A percentile compares a stretch with the other conserved stretches of the same genome.
phyloP scores from a whole-genome alignment of 495 filamentous ascomycete genomes.

The Penicillium cosmopolitanum region DNA sequence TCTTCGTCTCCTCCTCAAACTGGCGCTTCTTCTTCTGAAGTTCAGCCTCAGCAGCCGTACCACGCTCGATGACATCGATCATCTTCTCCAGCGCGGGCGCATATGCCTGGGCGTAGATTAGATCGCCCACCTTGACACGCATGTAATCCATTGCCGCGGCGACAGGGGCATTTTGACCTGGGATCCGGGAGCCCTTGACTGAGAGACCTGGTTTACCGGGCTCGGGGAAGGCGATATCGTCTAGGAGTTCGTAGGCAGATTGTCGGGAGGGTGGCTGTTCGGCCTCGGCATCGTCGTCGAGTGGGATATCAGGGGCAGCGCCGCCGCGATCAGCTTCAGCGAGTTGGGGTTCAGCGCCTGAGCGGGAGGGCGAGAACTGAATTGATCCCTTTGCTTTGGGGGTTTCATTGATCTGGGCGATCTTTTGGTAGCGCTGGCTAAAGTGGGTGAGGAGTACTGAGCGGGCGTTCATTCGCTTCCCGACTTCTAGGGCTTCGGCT shows the following conservation, averaged over 20 bases:
- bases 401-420: slow-evolving; percentile 38
- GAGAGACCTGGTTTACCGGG: slow-evolving; percentile 11
- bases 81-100: slow-evolving; percentile 72
- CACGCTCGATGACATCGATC: slow-evolving; percentile 50
- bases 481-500: slow-evolving; percentile 79
- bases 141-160: slow-evolving; percentile 90
- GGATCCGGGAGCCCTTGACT: slow-evolving; percentile 5
- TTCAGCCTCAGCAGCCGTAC: slow-evolving; percentile 23
- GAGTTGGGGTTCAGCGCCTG: neutral
- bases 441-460: slow-evolving; percentile 89
- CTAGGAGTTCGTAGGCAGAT: slow-evolving; percentile 18
- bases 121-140: slow-evolving; percentile 78
- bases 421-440: slow-evolving; percentile 91
- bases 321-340: slow-evolving; percentile 11
- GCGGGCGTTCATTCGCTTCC: slow-evolving; percentile 72
- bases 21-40: slow-evolving; percentile 19
- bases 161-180: slow-evolving; percentile 48
- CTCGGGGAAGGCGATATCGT: slow-evolving; percentile 26
- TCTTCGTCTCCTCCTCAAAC: slow-evolving; percentile 29
- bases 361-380: neutral
- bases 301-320: slow-evolving; percentile 34
- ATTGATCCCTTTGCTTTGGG: slow-evolving; percentile 18
- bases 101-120: slow-evolving; percentile 74
- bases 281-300: slow-evolving; percentile 36
- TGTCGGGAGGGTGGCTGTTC: neutral